Conservation (phyloP, 2,329 filamentous ascomycete species). For the Raffaelea deltoideospora region DNA sequence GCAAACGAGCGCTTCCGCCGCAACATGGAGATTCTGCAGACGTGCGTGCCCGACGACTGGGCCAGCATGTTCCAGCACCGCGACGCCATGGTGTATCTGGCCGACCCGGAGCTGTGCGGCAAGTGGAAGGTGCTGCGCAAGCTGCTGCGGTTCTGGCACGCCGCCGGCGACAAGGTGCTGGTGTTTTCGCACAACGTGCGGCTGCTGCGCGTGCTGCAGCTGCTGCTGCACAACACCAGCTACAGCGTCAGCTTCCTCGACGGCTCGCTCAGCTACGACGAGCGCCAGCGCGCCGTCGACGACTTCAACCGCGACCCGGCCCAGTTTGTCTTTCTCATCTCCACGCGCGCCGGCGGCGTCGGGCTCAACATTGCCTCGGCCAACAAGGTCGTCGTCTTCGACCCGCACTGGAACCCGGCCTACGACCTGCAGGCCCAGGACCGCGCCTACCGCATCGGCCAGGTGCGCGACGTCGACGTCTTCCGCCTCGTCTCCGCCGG, state of each 20-base stretch:
- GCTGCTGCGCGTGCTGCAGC: conserved; percentile 67
- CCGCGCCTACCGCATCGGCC: conserved; percentile 88
- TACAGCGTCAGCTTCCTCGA: conserved; percentile 90
- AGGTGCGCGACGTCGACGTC: conserved; percentile 84
- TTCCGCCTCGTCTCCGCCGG: conserved; percentile 82
- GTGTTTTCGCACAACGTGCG: conserved; percentile 90
- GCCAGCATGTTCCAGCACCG: conserved; percentile 55
- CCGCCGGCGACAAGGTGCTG: conserved; percentile 82
- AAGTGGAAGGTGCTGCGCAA: conserved; percentile 91
- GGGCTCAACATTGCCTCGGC: conserved; percentile 94
- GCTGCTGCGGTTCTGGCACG: conserved; percentile 77
- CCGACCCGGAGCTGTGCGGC: conserved; percentile 83
- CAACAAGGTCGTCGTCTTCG: conserved; percentile 94
- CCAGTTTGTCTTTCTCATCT: conserved; percentile 93
- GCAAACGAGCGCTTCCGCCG: too few species aligned
- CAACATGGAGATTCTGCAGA: conserved; percentile 58
- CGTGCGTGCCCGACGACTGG: conserved; percentile 64
- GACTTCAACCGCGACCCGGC: conserved; percentile 78
- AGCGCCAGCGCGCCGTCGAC: conserved; percentile 68
- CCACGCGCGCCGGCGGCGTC: conserved; percentile 81
- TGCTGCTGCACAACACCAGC: conserved; percentile 72
- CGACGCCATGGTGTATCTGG: conserved; percentile 65
- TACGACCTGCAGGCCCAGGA: conserved; percentile 95
- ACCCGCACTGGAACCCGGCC: conserved; percentile 94
- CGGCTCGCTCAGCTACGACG: conserved; percentile 68